These are phyloP conservation scores for Neurospora sp. DNA, from an alignment of 495 filamentous ascomycete species.

Conservation along the genomic window DNA sequence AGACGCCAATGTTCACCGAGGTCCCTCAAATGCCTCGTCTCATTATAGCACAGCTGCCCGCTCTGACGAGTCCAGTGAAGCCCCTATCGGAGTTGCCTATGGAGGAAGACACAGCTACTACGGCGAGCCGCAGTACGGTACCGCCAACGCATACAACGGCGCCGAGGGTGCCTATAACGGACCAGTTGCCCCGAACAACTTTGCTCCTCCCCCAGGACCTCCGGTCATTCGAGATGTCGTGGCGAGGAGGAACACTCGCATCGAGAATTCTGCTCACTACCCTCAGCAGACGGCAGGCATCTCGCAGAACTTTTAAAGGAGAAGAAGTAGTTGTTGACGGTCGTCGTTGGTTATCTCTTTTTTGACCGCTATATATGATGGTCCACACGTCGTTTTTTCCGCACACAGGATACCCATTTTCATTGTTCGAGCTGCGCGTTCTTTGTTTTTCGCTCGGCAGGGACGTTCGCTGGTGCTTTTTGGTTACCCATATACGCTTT, in stretches of 20 bases:
- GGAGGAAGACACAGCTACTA: conserved; percentile 37
- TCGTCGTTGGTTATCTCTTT: neutral
- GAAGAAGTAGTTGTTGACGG: neutral
- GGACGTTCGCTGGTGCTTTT: neutral
- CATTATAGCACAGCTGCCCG: conserved; percentile 76
- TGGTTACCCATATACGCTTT: neutral
- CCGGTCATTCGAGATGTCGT: conserved; percentile 92
- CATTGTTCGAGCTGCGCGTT: neutral
- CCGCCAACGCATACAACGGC: conserved; percentile 32
- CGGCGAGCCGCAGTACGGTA: conserved; percentile 37
- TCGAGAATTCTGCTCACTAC: conserved; percentile 78
- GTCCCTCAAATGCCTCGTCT: conserved; percentile 92
- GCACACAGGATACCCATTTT: neutral
- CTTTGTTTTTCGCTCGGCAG: neutral
- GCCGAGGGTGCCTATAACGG: conserved; percentile 24
- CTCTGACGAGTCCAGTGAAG: conserved; percentile 78
- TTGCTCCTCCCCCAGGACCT: conserved; percentile 25
- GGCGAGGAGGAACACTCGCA: conserved; percentile 83
- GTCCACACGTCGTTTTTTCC: neutral
- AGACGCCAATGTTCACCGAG: conserved; percentile 63
- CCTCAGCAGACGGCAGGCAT: conserved; percentile 92
- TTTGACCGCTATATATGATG: neutral
- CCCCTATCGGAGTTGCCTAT: conserved; percentile 37
- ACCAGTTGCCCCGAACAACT: conserved; percentile 19
- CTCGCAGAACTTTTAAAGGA: conserved; percentile 83